Evolutionary conservation across 176 grass and related monocot genomes (phyloP).

Genomic region (Echinochloa phyllopogon): DNA sequence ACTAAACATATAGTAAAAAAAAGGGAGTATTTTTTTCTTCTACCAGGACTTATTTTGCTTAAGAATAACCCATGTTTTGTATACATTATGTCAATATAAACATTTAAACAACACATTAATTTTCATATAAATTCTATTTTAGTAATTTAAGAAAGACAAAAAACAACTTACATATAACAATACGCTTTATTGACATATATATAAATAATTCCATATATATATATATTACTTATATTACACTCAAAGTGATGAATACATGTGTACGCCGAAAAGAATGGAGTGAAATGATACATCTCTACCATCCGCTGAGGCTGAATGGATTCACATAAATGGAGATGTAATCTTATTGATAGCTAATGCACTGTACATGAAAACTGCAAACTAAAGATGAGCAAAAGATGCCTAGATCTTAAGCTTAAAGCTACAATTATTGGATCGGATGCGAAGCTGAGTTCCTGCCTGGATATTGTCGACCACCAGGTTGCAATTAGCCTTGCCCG

Average conservation of each 20-base stretch:
- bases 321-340: slow-evolving; percentile 17
- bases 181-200: background rate
- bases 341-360: background rate
- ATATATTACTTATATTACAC: slow-evolving; percentile 7
- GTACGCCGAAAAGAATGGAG: background rate
- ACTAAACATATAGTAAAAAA: no score
- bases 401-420: slow-evolving; percentile 82
- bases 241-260: background rate
- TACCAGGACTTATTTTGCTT: background rate
- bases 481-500: slow-evolving; percentile 58
- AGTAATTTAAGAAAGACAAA: background rate
- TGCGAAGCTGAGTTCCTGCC: slow-evolving; percentile 44
- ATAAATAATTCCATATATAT: background rate
- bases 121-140: background rate
- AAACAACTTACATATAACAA: background rate
- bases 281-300: background rate
- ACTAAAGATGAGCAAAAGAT: background rate
- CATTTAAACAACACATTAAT: background rate
- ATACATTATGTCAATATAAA: background rate
- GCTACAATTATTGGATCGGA: slow-evolving; percentile 74
- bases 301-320: background rate
- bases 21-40: background rate
- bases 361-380: background rate
- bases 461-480: slow-evolving; percentile 67
- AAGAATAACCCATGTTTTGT: background rate